phyloP scores from a whole-genome alignment of 2,329 filamentous ascomycete genomes.

The Macrophomina tecta region DNA sequence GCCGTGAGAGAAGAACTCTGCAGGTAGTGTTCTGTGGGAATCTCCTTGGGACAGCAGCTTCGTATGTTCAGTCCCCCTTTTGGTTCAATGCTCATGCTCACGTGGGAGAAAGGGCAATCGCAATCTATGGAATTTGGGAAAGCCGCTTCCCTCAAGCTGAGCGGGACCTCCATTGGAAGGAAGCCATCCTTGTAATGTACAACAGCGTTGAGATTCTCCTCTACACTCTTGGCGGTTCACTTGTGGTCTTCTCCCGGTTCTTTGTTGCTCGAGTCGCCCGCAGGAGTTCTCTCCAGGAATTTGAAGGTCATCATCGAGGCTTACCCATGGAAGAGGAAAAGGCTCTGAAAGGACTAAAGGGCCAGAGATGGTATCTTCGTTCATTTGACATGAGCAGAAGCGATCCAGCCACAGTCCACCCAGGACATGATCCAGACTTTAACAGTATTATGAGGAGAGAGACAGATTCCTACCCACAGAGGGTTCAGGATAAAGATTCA shows the following conservation, averaged over 20 bases:
- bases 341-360: background rate
- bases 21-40: conserved; percentile 5
- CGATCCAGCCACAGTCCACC: background rate
- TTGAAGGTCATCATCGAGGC: background rate
- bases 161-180: background rate
- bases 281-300: background rate
- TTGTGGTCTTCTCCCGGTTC: conserved; percentile 14
- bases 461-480: background rate
- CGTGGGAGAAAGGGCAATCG: background rate
- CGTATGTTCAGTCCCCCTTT: background rate
- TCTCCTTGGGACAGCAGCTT: background rate
- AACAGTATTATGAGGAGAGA: background rate
- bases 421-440: background rate
- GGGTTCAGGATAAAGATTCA: background rate
- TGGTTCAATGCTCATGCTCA: background rate
- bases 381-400: conserved; percentile 2
- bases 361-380: background rate
- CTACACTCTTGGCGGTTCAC: conserved; percentile 21
- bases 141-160: background rate
- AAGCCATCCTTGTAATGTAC: conserved; percentile 15
- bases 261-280: background rate
- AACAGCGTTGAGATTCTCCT: conserved; percentile 23
- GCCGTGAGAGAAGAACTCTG: background rate
- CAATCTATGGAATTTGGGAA: conserved; percentile 14
- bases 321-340: background rate